Evolutionary conservation across 352 stramenopile genomes (phyloP).

Genomic region (Phytophthora hybrid): DNA sequence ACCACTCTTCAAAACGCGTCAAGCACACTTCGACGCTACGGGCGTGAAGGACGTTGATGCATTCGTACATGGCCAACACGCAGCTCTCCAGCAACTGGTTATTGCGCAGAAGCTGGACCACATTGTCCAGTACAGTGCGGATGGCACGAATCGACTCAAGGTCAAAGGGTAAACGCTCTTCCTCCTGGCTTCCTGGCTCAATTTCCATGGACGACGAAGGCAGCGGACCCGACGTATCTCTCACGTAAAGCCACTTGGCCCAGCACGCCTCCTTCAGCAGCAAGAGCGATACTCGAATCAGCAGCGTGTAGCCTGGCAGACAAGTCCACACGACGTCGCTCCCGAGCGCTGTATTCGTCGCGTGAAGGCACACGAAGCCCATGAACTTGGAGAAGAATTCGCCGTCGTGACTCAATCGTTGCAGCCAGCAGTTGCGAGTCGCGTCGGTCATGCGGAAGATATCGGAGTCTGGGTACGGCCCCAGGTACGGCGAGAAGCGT

Average conservation of each 20-base stretch:
- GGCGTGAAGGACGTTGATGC: conserved; percentile 72
- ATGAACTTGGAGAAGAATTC: conserved; percentile 85
- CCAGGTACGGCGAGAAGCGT: conserved; percentile 65
- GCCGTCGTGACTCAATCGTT: conserved; percentile 68
- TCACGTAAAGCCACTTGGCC: conserved; percentile 67
- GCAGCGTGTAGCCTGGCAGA: conserved; percentile 67
- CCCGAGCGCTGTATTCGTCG: conserved; percentile 46
- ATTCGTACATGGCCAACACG: conserved; percentile 76
- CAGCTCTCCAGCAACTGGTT: conserved; percentile 69
- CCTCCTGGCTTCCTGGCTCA: conserved; percentile 34
- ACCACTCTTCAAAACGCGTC: conserved; percentile 75
- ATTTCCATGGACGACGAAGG: conserved; percentile 45
- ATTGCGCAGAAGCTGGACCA: conserved; percentile 67
- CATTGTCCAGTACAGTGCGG: conserved; percentile 63
- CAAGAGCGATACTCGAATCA: conserved; percentile 67
- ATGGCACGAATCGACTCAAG: conserved; percentile 58
- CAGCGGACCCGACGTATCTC: conserved; percentile 51
- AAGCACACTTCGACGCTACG: conserved; percentile 74
- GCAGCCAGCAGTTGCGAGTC: conserved; percentile 52
- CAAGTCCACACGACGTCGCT: conserved; percentile 54
- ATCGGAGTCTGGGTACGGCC: conserved; percentile 58
- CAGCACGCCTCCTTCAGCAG: conserved; percentile 75
- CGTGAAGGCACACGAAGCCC: conserved; percentile 60
- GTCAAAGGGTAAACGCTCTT: conserved; percentile 53
- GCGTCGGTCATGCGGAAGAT: conserved; percentile 65